These are phyloP conservation scores for Rhynchospora breviuscula DNA, from an alignment of 176 grass and related monocot genomes.

Conservation along the genomic window DNA sequence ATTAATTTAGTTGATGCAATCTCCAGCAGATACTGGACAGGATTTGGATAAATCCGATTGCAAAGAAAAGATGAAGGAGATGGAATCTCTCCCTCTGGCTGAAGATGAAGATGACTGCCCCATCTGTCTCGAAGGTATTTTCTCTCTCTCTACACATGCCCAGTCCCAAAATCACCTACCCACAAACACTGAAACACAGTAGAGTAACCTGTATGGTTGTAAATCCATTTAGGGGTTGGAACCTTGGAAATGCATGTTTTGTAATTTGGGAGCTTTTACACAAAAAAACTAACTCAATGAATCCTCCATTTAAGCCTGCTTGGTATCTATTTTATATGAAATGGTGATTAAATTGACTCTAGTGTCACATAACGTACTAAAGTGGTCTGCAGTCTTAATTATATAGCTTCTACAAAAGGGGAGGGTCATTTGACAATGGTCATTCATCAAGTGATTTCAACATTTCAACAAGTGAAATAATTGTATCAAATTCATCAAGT, in stretches of 20 bases:
- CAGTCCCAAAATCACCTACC: not conserved
- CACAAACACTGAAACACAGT: not conserved
- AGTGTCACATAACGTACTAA: not conserved
- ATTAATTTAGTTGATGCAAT: not conserved
- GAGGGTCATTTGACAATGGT: not conserved
- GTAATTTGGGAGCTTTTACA: not conserved
- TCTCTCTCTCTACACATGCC: constrained; percentile 4
- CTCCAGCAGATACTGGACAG: constrained; percentile 28
- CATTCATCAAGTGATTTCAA: not conserved
- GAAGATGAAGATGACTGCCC: constrained; percentile 96
- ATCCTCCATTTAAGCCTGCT: not conserved
- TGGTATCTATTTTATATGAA: not conserved
- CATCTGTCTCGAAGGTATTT: constrained; percentile 91
- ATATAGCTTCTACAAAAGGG: not conserved
- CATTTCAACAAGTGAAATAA: too few relatives aligned
- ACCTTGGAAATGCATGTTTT: not conserved
- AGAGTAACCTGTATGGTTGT: not conserved
- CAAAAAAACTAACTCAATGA: not conserved
- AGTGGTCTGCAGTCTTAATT: not conserved
- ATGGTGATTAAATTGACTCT: not conserved
- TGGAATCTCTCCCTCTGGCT: constrained; percentile 44
- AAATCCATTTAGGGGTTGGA: not conserved
- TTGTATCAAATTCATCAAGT: too few relatives aligned
- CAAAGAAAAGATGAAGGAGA: constrained; percentile 53
- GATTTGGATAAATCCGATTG: constrained; percentile 43